Percentiles rank a stretch among this genome's conserved stretches.
These are phyloP conservation scores for Sporormia fimetaria DNA, from an alignment of 495 filamentous ascomycete species.

Conservation along the genomic window DNA sequence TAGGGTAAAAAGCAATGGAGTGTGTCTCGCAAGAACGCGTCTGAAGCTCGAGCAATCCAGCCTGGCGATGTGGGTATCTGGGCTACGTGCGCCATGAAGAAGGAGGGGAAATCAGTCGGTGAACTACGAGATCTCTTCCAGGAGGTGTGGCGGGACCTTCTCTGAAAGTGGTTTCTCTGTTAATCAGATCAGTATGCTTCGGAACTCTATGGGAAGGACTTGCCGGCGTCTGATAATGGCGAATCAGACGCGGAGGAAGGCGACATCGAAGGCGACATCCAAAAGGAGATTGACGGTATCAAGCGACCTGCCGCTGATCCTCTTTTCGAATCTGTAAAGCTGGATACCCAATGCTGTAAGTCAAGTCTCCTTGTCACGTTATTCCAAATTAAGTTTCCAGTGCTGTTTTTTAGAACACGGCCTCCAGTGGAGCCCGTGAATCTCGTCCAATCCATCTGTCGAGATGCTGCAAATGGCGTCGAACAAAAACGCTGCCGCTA, in stretches of 20 bases:
- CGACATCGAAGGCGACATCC: conserved; percentile 77
- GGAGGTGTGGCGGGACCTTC: conserved; percentile 42
- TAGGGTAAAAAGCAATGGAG: conserved; percentile 33
- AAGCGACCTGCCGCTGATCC: conserved; percentile 39
- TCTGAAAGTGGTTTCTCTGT: background rate
- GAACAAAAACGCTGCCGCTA: conserved; percentile 56
- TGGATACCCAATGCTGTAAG: conserved; percentile 69
- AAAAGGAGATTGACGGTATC: conserved; percentile 60
- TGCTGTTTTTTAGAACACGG: conserved; percentile 54
- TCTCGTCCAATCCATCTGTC: conserved; percentile 65
- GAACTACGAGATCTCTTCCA: conserved; percentile 67
- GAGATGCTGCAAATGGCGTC: conserved; percentile 43
- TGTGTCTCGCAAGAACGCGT: conserved; percentile 22
- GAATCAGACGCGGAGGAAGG: conserved; percentile 35
- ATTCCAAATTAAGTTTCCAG: conserved; percentile 25
- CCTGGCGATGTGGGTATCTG: conserved; percentile 79
- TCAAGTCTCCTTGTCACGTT: conserved; percentile 5
- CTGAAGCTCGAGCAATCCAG: conserved; percentile 27
- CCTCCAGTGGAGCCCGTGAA: conserved; percentile 68
- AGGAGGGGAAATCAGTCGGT: conserved; percentile 62
- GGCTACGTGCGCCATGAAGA: conserved; percentile 72
- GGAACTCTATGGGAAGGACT: conserved; percentile 41
- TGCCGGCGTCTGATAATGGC: conserved; percentile 30
- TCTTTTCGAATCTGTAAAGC: conserved; percentile 51
- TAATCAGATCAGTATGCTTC: conserved; percentile 41